Percentiles rank a stretch among this genome's conserved stretches.
These are phyloP conservation scores for Cercospora canescens DNA, from an alignment of 2,329 filamentous ascomycete species.

Conservation along the genomic window DNA sequence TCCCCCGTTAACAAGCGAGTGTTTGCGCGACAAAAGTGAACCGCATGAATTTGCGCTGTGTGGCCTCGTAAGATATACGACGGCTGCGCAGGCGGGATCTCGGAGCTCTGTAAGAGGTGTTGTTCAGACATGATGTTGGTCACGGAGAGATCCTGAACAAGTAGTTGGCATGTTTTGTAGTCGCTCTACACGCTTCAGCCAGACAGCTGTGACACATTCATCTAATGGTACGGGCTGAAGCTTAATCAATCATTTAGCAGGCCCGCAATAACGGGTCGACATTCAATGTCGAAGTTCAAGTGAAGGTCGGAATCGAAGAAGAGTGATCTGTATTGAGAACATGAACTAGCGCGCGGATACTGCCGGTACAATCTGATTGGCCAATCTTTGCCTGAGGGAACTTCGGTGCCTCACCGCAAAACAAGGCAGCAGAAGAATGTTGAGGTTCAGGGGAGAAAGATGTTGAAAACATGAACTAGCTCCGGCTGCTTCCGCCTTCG, in stretches of 20 bases:
- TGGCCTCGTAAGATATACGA: conserved; percentile 82
- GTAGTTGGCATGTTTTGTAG: background rate
- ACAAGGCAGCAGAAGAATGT: no score
- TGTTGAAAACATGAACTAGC: background rate
- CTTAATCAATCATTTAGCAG: background rate
- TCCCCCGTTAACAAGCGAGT: conserved; percentile 81
- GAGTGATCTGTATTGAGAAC: no score
- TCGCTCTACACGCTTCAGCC: background rate
- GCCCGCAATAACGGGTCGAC: background rate
- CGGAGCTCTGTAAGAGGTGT: conserved; percentile 19
- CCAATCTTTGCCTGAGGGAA: no score
- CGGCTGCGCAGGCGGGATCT: conserved; percentile 55
- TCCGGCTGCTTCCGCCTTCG: background rate
- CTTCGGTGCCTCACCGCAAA: no score
- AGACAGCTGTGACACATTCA: background rate
- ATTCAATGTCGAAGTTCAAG: no score
- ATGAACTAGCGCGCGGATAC: no score
- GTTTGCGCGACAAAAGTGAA: conserved; percentile 72
- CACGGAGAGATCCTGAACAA: background rate
- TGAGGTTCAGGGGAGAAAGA: background rate
- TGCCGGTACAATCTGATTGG: no score
- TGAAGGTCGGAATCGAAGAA: background rate
- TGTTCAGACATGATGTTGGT: conserved; percentile 14
- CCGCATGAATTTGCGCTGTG: conserved; percentile 73
- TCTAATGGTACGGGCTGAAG: no score